These are phyloP conservation scores for Saksenaea oblongispora DNA, from an alignment of 371 early-diverging fungal species.

Conservation along the genomic window DNA sequence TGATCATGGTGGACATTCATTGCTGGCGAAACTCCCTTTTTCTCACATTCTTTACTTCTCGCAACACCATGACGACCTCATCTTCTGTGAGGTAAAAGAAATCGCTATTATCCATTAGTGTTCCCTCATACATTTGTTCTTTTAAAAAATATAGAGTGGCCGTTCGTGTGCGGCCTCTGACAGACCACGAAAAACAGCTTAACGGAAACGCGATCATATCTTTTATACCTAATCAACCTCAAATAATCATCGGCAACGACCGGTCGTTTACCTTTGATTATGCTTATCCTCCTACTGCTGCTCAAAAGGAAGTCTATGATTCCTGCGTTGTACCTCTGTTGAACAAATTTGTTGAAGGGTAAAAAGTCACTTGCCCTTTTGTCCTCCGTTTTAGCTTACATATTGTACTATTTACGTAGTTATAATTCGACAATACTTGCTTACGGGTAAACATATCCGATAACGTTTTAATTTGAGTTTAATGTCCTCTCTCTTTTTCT, in stretches of 20 bases:
- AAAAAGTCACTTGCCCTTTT: constrained; percentile 11
- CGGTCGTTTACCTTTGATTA: constrained; percentile 76
- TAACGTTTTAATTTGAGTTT: constrained; percentile 10
- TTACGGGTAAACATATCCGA: constrained; percentile 76
- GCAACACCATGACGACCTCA: constrained; percentile 22
- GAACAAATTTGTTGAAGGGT: constrained; percentile 80
- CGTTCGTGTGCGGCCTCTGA: constrained; percentile 11
- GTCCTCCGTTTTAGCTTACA: background rate
- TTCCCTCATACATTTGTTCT: background rate
- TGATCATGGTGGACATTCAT: constrained; percentile 2
- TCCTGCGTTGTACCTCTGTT: constrained; percentile 62
- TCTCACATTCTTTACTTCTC: constrained; percentile 6
- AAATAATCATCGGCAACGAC: constrained; percentile 49
- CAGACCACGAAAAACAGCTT: constrained; percentile 7
- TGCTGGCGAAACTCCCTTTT: constrained; percentile 5
- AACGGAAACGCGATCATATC: constrained; percentile 5
- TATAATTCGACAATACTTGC: constrained; percentile 89
- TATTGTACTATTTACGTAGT: background rate
- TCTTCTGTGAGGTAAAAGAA: constrained; percentile 14
- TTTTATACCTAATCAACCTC: constrained; percentile 47
- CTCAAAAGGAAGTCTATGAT: constrained; percentile 70
- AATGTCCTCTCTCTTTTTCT: background rate
- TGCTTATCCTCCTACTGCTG: constrained; percentile 62
- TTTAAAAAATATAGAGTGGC: constrained; percentile 7
- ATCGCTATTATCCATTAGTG: background rate